Percentiles rank a stretch among this genome's conserved stretches.
phyloP scores from a whole-genome alignment of 768 basidiomycete species.

The Cystofilobasidium bisporidii region DNA sequence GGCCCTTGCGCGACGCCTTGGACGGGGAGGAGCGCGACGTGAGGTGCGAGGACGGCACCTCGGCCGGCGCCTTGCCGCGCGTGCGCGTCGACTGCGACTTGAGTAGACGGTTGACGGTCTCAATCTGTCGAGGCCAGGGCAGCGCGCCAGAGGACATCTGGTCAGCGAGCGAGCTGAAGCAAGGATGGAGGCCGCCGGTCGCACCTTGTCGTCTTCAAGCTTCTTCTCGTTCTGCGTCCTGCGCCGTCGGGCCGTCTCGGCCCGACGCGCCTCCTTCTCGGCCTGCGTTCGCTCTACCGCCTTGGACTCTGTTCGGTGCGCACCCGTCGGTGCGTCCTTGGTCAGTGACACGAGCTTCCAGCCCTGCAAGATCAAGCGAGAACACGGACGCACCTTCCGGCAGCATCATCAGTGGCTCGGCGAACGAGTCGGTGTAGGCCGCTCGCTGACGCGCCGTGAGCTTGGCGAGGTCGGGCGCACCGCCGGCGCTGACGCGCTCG shows the following conservation, averaged over 20 bases:
- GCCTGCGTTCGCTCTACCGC: slow-evolving; percentile 8
- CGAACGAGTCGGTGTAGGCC: slow-evolving; percentile 10
- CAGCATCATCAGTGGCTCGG: slow-evolving; percentile 19
- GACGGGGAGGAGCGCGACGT: slow-evolving; percentile 7
- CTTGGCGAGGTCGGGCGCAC: slow-evolving; percentile 4
- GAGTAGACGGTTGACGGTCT: slow-evolving; percentile 24
- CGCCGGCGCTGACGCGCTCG: neutral
- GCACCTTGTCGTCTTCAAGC: slow-evolving; percentile 24
- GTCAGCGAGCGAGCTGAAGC: neutral
- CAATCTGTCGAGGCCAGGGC: slow-evolving; percentile 13
- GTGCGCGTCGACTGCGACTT: slow-evolving; percentile 8
- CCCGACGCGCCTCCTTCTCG: slow-evolving; percentile 13
- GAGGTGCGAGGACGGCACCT: neutral
- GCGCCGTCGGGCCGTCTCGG: slow-evolving; percentile 17
- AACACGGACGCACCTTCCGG: slow-evolving; percentile 12
- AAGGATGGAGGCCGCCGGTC: neutral
- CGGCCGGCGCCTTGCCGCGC: slow-evolving; percentile 4
- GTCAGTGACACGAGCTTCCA: neutral
- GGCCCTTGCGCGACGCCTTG: neutral
- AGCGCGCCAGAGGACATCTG: neutral
- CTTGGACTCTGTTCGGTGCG: slow-evolving; percentile 11
- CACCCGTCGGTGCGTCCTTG: too few relatives aligned
- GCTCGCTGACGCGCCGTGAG: slow-evolving; percentile 22
- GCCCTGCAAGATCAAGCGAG: neutral
- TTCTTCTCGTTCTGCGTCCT: slow-evolving; percentile 24